Evolutionary conservation across 129 eudicot genomes (phyloP).

Genomic region (Helichrysum umbraculigerum): DNA sequence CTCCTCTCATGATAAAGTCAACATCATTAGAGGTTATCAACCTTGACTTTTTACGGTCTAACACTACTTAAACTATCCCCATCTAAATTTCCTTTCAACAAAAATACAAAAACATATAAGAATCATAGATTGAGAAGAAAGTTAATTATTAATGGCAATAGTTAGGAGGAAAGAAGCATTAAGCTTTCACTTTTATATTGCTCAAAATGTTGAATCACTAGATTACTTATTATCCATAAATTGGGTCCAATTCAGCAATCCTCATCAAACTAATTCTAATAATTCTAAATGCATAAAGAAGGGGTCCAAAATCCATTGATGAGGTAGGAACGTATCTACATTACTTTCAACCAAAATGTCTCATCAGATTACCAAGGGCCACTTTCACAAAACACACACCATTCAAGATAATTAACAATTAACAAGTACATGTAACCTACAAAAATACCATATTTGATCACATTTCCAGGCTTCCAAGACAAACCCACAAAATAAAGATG

Average conservation of each 20-base stretch:
- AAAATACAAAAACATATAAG: too few species aligned
- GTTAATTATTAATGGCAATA: neutral
- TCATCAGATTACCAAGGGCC: slow-evolving; percentile 28
- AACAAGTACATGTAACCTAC: neutral
- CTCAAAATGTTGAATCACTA: neutral
- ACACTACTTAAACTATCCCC: too few species aligned
- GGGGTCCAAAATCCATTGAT: neutral
- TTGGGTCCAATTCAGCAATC: slow-evolving; percentile 19
- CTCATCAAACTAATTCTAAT: neutral
- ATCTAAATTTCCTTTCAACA: too few species aligned
- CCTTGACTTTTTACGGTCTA: too few species aligned
- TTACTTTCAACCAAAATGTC: slow-evolving; percentile 27
- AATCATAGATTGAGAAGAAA: too few species aligned
- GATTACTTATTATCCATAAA: slow-evolving; percentile 6
- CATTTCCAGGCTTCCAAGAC: neutral
- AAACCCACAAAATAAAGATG: neutral
- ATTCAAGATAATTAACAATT: slow-evolving; percentile 1
- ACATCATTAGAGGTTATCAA: too few species aligned
- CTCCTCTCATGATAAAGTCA: too few species aligned
- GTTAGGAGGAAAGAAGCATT: neutral
- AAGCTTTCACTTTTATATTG: neutral
- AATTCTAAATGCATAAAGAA: slow-evolving; percentile 1
- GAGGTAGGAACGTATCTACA: slow-evolving; percentile 15
- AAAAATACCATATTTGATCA: neutral
- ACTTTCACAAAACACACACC: slow-evolving; percentile 9